Conservation (phyloP, 306 rosid genomes). For the Fagus sylvatica region DNA sequence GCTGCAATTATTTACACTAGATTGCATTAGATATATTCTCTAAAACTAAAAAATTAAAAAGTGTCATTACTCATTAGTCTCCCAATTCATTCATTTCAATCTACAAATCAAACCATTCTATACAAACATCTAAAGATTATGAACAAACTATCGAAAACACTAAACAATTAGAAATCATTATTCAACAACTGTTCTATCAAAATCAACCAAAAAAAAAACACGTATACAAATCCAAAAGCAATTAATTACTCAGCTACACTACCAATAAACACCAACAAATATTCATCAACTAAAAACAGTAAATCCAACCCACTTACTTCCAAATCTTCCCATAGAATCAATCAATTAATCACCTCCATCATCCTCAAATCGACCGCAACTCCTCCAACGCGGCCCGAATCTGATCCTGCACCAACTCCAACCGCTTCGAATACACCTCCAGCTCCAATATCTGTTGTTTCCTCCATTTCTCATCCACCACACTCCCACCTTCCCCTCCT, state of each 20-base stretch:
- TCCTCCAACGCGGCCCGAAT: slow-evolving; percentile 51
- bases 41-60: neutral
- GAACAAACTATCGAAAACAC: slow-evolving; percentile 8
- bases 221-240: slow-evolving; percentile 6
- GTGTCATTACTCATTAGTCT: neutral
- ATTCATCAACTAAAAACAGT: slow-evolving; percentile 17
- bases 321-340: neutral
- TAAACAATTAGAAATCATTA: slow-evolving; percentile 28
- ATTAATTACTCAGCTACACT: slow-evolving; percentile 28
- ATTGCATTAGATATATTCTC: too few relatives aligned
- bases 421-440: slow-evolving; percentile 65
- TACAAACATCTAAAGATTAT: slow-evolving; percentile 16
- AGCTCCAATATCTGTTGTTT: slow-evolving; percentile 68
- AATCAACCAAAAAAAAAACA: slow-evolving; percentile 9
- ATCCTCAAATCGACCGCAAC: slow-evolving; percentile 42
- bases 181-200: slow-evolving; percentile 27
- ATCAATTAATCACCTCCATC: slow-evolving; percentile 9
- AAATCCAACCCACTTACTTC: slow-evolving; percentile 20
- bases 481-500: slow-evolving; percentile 29
- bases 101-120: slow-evolving; percentile 21
- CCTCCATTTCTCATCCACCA: slow-evolving; percentile 65
- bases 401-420: slow-evolving; percentile 75
- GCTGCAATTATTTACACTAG: too few relatives aligned
- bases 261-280: slow-evolving; percentile 25
- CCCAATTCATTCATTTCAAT: slow-evolving; percentile 21